Evolutionary conservation across 805 yeast species (phyloP).

Genomic region (Starmera dryadoides): DNA sequence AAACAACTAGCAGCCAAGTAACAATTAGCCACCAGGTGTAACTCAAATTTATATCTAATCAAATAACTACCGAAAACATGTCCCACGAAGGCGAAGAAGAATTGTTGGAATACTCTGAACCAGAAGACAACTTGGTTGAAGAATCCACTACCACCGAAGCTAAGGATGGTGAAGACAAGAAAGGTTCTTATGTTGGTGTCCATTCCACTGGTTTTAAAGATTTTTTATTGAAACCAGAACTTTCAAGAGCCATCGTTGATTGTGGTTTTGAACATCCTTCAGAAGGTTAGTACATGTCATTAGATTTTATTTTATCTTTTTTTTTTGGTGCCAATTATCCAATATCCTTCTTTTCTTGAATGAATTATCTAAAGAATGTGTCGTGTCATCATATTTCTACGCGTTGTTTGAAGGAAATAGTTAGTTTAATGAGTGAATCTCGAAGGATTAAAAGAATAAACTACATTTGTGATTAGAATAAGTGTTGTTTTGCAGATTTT

Average conservation of each 20-base stretch:
- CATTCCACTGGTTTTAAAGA: slow-evolving; percentile 99
- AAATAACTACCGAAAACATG: slow-evolving; percentile 33
- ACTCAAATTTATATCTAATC: background rate
- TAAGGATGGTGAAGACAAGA: slow-evolving; percentile 66
- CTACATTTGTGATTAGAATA: too few species aligned
- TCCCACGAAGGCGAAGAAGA: slow-evolving; percentile 99
- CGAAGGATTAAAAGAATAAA: too few species aligned
- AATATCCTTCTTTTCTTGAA: background rate
- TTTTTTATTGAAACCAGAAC: slow-evolving; percentile 92
- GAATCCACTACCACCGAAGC: slow-evolving; percentile 36
- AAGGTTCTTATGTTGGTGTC: slow-evolving; percentile 96
- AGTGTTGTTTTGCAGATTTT: too few species aligned
- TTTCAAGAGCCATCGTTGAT: slow-evolving; percentile 94
- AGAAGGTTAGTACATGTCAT: slow-evolving; percentile 93
- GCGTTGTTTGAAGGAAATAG: too few species aligned
- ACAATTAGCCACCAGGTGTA: background rate
- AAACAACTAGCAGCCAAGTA: background rate
- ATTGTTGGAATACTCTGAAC: slow-evolving; percentile 96
- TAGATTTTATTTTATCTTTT: slow-evolving; percentile 1
- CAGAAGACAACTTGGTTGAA: slow-evolving; percentile 82
- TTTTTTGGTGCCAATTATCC: background rate
- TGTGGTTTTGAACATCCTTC: slow-evolving; percentile 99
- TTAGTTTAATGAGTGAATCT: too few species aligned
- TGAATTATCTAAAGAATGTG: too few species aligned
- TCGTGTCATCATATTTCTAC: too few species aligned